Evolutionary conservation across 805 yeast species (phyloP), one percentile per base, ranked within the genome.

Genomic region (Candida adriatica): DNA sequence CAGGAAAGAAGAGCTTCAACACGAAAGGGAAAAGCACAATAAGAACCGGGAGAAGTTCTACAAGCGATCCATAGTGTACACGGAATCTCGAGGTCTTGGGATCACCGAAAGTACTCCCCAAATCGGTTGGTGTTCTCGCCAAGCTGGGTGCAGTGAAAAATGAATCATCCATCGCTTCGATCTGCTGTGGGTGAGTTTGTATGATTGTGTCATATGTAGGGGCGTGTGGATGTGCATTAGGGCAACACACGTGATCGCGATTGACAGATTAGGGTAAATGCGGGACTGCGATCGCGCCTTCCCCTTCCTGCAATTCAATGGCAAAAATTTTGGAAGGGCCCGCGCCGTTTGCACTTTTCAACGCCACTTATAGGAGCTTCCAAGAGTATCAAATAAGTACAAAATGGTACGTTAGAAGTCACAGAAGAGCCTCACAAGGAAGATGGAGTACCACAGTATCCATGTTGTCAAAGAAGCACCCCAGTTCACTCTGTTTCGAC

Each of bases 11-110:
- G 15, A 46, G 15, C 23, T 39, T 37, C 13, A 46, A 13, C 8
- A 41, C 7, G 5, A 45, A 37, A 4, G 52, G 52, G 6, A 44
- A 16, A 5, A 45, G 29, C n/a, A 47, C 40, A 19, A 42, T 40
- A 14, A 43, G 15, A 8, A 41, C 34, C 8, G 52, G 52, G 8
- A 47, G 22, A 16, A 32, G 18, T 16, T 37, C 40, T 4, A 45
- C 44, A 11, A 43, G 6, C 6, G 31, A 16, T 5, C 30, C 35
- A 21, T 45, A 46, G 19, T 38, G 42, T 3, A 16, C 21, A 13
- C 40, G 38, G 3, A 35, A 25, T 9, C 23, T 31, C 6, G 39
- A 29, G n/a, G n/a, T 19, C 10, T 19, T 19, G 22, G 11, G 10
- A 11, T 11, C 22, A 8, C 8, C 22, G 11, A 19, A 19, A 11